phyloP scores from a whole-genome alignment of 345 rosid species.

The Eucalyptus pauciflora region DNA sequence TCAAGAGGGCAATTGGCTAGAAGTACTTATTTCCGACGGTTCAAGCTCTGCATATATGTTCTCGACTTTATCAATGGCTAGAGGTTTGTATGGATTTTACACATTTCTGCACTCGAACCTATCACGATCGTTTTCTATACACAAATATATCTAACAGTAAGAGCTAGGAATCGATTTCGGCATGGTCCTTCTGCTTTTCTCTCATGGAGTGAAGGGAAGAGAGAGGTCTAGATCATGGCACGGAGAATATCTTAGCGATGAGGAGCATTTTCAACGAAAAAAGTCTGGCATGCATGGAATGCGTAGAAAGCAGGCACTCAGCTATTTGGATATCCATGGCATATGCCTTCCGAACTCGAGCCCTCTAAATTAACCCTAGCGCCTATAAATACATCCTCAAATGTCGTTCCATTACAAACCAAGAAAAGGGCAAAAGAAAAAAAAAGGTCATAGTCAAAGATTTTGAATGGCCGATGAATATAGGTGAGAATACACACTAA shows the following conservation, averaged over 20 bases:
- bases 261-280: background rate
- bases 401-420: background rate
- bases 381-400: background rate
- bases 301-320: slow-evolving; percentile 18
- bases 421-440: background rate
- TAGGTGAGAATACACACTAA: background rate
- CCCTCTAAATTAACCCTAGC: background rate
- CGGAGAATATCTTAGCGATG: background rate
- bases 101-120: no score
- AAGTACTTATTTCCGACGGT: no score
- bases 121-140: no score
- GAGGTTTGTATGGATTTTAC: no score
- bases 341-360: slow-evolving; percentile 20
- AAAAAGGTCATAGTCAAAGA: background rate
- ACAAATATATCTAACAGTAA: background rate
- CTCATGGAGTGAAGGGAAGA: background rate
- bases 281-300: slow-evolving; percentile 1
- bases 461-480: background rate
- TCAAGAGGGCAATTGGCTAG: no score
- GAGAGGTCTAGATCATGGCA: background rate
- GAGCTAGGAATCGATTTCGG: background rate
- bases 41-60: no score
- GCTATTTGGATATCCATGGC: slow-evolving; percentile 32
- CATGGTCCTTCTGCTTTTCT: background rate
- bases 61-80: no score